Base-by-base conservation (phyloP, 2,329 filamentous ascomycete species). In the Colletotrichum sp. region DNA sequence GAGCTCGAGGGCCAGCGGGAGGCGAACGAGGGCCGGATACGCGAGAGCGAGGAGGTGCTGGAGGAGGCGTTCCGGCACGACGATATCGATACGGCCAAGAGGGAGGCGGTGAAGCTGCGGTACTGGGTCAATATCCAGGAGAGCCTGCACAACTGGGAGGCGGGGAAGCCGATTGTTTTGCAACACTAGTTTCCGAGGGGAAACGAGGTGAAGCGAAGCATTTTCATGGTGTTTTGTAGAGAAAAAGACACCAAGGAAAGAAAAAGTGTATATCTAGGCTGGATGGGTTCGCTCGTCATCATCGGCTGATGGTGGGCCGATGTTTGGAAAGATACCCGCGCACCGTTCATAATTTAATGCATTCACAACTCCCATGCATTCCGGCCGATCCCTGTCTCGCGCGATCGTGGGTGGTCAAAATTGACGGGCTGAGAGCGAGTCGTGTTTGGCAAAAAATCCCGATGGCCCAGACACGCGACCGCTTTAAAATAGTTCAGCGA, bases 51-150 rank as follows among this genome's bases (percentile, higher is more conserved):
- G 81, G 85, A 84, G 66, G 83, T 85, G 2, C 81, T 99, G 28
- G 94, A 90, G 63, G 80, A 83, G 71, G 91, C 92, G 1, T 96
- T 99, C 82, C 88, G 86, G 77, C 80, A 84, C 10, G 94, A 93
- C 65, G 91, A 96, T 82, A 82, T 95, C 52, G 89, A 92, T 55
- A 85, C 77, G 10, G 96, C 96, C 18, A 92, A 90, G 85, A 85
- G 83, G 76, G 95, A 98, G 89, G 93, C 93, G 62, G 92, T 98
- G 3, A 89, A 91, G 83, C 85, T 98, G 86, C 89, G 95, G 83
- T 99, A 98, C 87, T 98, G 96, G 96, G 90, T 94, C 72, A 98
- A 96, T 85, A 93, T 99, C 77, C 90, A 92, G 77, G 94, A 98
- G 84, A 94, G 93, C 63, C 87, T 98, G 81, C 88, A 94, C 82